phyloP scores from a whole-genome alignment of 306 rosid genomes.

The Dalbergia oliveri region DNA sequence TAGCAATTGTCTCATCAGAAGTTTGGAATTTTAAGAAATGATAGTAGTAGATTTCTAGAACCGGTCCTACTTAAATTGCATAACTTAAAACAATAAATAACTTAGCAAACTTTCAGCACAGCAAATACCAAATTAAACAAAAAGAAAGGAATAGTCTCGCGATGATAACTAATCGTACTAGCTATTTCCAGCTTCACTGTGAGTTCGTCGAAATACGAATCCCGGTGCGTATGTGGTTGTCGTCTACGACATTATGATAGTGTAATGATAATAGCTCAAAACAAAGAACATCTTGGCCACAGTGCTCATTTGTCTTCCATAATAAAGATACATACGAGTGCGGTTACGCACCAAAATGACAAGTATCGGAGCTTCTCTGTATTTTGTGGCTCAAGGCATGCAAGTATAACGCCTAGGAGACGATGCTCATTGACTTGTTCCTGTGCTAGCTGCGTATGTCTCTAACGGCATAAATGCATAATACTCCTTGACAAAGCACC shows the following conservation, averaged over 20 bases:
- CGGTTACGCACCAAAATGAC: slow-evolving; percentile 47
- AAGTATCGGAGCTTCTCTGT: slow-evolving; percentile 44
- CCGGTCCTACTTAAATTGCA: background rate
- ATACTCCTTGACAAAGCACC: background rate
- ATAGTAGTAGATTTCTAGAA: background rate
- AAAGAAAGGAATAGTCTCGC: too few relatives aligned
- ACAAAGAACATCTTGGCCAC: slow-evolving; percentile 47
- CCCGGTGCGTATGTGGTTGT: background rate
- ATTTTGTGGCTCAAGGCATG: slow-evolving; percentile 74
- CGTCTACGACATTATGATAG: slow-evolving; percentile 50
- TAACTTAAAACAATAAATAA: too few relatives aligned
- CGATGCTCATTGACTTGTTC: slow-evolving; percentile 40
- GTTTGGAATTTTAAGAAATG: too few relatives aligned
- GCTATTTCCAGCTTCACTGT: background rate
- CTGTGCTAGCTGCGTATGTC: background rate
- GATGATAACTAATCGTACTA: background rate
- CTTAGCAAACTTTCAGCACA: too few relatives aligned
- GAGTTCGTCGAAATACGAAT: background rate
- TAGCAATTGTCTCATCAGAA: too few relatives aligned
- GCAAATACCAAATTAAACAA: too few relatives aligned
- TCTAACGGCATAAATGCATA: slow-evolving; percentile 15
- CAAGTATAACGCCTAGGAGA: slow-evolving; percentile 42
- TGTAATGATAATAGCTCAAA: slow-evolving; percentile 51
- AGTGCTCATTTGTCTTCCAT: slow-evolving; percentile 53
- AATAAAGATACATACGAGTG: slow-evolving; percentile 46